phyloP scores from a whole-genome alignment of 2,329 filamentous ascomycete genomes.

The Calonectria honghensis region DNA sequence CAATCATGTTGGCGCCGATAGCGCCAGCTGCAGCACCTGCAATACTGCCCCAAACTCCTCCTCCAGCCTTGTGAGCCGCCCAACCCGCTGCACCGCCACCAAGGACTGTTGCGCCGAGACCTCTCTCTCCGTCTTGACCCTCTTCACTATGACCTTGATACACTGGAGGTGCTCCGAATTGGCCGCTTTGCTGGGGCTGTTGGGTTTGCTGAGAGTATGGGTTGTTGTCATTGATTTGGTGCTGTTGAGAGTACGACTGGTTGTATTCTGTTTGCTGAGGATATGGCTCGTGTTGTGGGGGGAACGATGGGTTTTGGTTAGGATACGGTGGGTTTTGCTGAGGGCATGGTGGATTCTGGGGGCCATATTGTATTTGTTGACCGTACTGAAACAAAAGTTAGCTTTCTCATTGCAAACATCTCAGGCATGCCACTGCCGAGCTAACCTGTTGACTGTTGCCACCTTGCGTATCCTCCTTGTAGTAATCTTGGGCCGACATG shows the following conservation, averaged over 20 bases:
- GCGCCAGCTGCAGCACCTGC: slow-evolving; percentile 72
- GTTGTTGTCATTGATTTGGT: background rate
- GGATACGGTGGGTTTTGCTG: background rate
- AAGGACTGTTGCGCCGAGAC: slow-evolving; percentile 73
- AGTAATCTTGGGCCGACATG: too few species aligned
- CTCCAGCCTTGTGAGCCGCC: slow-evolving; percentile 72
- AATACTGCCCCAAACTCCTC: slow-evolving; percentile 70
- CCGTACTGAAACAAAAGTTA: background rate
- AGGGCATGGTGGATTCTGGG: slow-evolving; percentile 23
- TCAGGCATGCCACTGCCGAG: too few species aligned
- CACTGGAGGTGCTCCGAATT: slow-evolving; percentile 39
- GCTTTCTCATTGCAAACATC: too few species aligned
- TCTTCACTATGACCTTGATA: slow-evolving; percentile 36
- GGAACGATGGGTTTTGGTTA: slow-evolving; percentile 32
- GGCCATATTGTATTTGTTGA: background rate
- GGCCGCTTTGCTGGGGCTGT: slow-evolving; percentile 40
- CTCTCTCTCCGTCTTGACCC: slow-evolving; percentile 66
- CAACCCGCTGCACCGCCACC: slow-evolving; percentile 72
- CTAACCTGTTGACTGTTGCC: too few species aligned
- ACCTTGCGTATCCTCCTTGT: too few species aligned
- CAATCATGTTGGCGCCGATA: slow-evolving; percentile 72
- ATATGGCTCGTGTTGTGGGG: slow-evolving; percentile 46
- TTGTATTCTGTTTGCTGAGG: background rate
- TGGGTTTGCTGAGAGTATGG: slow-evolving; percentile 37
- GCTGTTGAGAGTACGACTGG: background rate